A percentile compares a stretch with the other conserved stretches of the same genome.
These are phyloP conservation scores for Apiotrichum domesticum DNA, from an alignment of 1,284 basidiomycete genomes.

Conservation along the genomic window DNA sequence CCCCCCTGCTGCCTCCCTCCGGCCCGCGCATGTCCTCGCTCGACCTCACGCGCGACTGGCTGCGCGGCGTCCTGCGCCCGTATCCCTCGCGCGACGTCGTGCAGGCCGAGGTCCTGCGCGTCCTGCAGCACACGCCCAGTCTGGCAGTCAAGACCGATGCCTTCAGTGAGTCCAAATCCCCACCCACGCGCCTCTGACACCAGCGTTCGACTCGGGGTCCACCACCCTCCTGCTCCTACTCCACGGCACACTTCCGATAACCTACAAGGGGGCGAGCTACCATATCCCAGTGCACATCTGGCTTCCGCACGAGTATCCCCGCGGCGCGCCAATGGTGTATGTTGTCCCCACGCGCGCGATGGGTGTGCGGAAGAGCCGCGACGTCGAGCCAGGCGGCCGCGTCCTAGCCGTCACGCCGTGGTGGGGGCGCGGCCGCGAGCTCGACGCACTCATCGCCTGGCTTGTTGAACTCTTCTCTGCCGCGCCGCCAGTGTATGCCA, in stretches of 20 bases:
- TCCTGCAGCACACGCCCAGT: conserved; percentile 57
- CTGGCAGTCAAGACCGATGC: conserved; percentile 85
- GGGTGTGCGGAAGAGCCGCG: conserved; percentile 70
- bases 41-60: conserved; percentile 59
- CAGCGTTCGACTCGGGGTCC: conserved; percentile 89
- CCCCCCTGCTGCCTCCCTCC: too few species aligned
- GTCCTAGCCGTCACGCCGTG: conserved; percentile 6
- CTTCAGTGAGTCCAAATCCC: conserved; percentile 61
- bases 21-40: conserved; percentile 27
- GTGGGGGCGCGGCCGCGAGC: conserved; percentile 15
- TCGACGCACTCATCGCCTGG: conserved; percentile 33
- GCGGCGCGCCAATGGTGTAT: conserved; percentile 76
- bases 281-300: conserved; percentile 91
- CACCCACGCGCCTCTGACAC: conserved; percentile 3
- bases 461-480: conserved; percentile 64
- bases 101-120: conserved; percentile 60
- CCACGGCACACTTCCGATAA: conserved; percentile 85
- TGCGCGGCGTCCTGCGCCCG: conserved; percentile 60
- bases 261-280: conserved; percentile 70
- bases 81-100: conserved; percentile 60
- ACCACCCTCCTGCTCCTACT: conserved; percentile 83
- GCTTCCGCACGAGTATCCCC: conserved; percentile 76
- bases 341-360: conserved; percentile 91
- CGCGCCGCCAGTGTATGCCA: conserved; percentile 85
- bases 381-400: conserved; percentile 77